Base-by-base conservation (phyloP, 2,329 filamentous ascomycete species). In the Lasiodiplodia citricola region DNA sequence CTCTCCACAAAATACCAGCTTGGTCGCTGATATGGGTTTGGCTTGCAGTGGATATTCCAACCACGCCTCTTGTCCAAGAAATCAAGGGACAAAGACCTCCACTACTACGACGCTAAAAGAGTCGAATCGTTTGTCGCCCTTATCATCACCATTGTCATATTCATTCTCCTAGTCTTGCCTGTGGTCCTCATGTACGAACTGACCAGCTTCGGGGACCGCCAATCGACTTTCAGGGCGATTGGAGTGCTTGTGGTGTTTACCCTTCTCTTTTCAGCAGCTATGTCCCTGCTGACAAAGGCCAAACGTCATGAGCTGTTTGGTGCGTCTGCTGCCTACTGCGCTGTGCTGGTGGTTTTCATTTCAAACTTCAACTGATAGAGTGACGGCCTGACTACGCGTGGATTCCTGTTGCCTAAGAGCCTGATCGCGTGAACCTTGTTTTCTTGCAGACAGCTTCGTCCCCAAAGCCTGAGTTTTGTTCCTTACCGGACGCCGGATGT, bases 161-260 rank as follows among this genome's bases (percentile, higher is more conserved):
- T 82, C 72, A 74, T 79, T 14, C 74, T 83, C 2, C 75, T 83
- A 0, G 75, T 82, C 1, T 71, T 82, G 10, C 81, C 81, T 0
- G 80, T 83, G 7, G 72, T 82, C 6, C 76, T 75, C 4, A 77
- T 83, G 76, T 83, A 81, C 69, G 71, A 77, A 35, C 69, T 83
- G 0, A 80, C 80, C 0, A 72, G 73, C 2, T 74, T 73, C 0
- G 74, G 74, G 0, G 55, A 74, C 8, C 70, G 71, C 4, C 73
- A 72, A 10, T 72, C 77, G 16, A 80, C 80, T 0, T 76, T 82
- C 41, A 77, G 79, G 62, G 80, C 80, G 0, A 79, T 83, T 1
- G 80, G 79, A 3, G 79, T 83, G 0, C 62, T 83, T 14, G 78
- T 82, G 6, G 79, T 82, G 0, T 83, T 83, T 56, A 82, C 81